These are phyloP conservation scores for Calonectria leucothoes DNA, from an alignment of 2,329 filamentous ascomycete species.

Conservation along the genomic window DNA sequence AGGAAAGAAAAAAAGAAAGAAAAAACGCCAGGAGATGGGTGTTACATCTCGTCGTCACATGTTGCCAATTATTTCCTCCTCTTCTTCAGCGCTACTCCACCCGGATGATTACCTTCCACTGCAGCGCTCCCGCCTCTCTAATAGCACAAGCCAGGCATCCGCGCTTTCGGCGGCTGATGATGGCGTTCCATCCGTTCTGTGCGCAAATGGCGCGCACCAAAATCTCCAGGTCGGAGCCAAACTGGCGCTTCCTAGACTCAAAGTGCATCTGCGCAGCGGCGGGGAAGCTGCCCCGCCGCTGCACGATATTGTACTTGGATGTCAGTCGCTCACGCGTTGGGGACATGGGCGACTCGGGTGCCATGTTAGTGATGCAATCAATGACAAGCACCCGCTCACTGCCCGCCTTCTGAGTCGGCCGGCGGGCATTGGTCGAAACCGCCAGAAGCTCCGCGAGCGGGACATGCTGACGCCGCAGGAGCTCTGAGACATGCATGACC, in stretches of 20 bases:
- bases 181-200: conserved; percentile 78
- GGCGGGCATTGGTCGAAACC: conserved; percentile 46
- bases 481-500: conserved; percentile 68
- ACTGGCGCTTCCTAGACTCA: conserved; percentile 67
- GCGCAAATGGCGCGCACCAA: conserved; percentile 79
- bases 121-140: conserved; percentile 77
- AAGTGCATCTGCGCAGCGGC: conserved; percentile 65
- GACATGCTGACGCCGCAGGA: conserved; percentile 60
- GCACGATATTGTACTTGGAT: conserved; percentile 46
- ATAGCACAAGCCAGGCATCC: conserved; percentile 81
- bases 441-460: conserved; percentile 61
- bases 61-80: conserved; percentile 7
- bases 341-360: conserved; percentile 56
- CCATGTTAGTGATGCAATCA: conserved; percentile 70
- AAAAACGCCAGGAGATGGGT: conserved; percentile 14
- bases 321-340: conserved; percentile 55
- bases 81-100: conserved; percentile 55
- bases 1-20: background rate
- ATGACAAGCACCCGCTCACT: conserved; percentile 65
- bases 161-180: conserved; percentile 74
- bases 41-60: background rate
- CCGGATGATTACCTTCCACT: conserved; percentile 75
- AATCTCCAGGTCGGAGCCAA: conserved; percentile 75
- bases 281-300: conserved; percentile 52
- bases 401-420: conserved; percentile 38